These are phyloP conservation scores for Coemansia sp. DNA, from an alignment of 192 early-diverging fungal species.

Conservation along the genomic window DNA sequence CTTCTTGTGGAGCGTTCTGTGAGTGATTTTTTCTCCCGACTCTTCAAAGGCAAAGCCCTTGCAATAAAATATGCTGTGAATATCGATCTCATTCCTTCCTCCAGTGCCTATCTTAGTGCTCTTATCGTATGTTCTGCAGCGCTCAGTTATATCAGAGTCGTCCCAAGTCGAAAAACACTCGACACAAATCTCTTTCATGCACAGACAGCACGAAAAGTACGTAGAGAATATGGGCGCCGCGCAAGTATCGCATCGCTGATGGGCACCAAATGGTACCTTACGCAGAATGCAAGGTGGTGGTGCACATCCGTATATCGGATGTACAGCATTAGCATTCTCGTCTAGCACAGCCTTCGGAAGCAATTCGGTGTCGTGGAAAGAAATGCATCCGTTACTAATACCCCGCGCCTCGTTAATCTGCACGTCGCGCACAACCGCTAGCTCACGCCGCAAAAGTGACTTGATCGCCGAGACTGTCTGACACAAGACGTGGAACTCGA, in stretches of 20 bases:
- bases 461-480: constrained; percentile 34
- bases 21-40: constrained; percentile 9
- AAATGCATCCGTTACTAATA: constrained; percentile 8
- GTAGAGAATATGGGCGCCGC: constrained; percentile 34
- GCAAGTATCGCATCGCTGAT: constrained; percentile 32
- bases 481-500: constrained; percentile 36
- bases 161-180: constrained; percentile 35
- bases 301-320: constrained; percentile 32
- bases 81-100: neutral
- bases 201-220: constrained; percentile 38
- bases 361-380: constrained; percentile 6
- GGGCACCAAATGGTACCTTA: constrained; percentile 22
- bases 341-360: constrained; percentile 10
- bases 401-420: constrained; percentile 5
- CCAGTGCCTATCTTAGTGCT: neutral
- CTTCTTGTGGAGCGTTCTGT: constrained; percentile 27
- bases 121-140: constrained; percentile 11
- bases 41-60: constrained; percentile 13
- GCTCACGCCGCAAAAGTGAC: constrained; percentile 31
- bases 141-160: constrained; percentile 15
- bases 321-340: constrained; percentile 10
- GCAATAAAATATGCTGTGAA: constrained; percentile 18
- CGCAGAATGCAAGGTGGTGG: constrained; percentile 34
- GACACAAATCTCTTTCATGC: constrained; percentile 28
- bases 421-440: constrained; percentile 37